phyloP scores from a whole-genome alignment of 768 basidiomycete genomes.

The Scleroderma citrinum region DNA sequence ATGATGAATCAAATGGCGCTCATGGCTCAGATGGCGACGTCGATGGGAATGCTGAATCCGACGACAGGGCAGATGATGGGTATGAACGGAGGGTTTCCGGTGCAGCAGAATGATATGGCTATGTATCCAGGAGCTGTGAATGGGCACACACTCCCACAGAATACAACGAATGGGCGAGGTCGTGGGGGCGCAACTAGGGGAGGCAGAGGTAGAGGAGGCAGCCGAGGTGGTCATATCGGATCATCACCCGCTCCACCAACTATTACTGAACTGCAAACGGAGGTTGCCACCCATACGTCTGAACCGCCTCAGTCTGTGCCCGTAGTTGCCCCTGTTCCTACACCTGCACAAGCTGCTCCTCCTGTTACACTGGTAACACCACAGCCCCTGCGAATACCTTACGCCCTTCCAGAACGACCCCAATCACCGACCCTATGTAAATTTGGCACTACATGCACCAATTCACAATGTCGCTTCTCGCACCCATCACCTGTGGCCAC shows the following conservation, averaged over 20 bases:
- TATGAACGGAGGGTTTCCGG: slow-evolving; percentile 52
- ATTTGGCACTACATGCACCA: slow-evolving; percentile 86
- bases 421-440: slow-evolving; percentile 92
- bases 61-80: slow-evolving; percentile 49
- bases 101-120: slow-evolving; percentile 48
- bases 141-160: slow-evolving; percentile 18
- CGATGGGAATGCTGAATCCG: slow-evolving; percentile 72
- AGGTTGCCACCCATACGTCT: slow-evolving; percentile 8
- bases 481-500: slow-evolving; percentile 98
- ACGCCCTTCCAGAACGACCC: slow-evolving; percentile 67
- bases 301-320: slow-evolving; percentile 9
- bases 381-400: slow-evolving; percentile 37
- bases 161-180: slow-evolving; percentile 7
- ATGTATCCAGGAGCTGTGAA: slow-evolving; percentile 34
- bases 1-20: slow-evolving; percentile 90
- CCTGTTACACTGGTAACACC: slow-evolving; percentile 5
- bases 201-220: slow-evolving; percentile 41
- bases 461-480: slow-evolving; percentile 82
- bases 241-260: slow-evolving; percentile 18
- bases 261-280: slow-evolving; percentile 13
- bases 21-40: slow-evolving; percentile 88
- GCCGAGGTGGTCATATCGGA: slow-evolving; percentile 38
- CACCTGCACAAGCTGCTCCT: slow-evolving; percentile 14
- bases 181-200: slow-evolving; percentile 43
- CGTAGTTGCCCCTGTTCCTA: slow-evolving; percentile 21